Evolutionary conservation across 768 basidiomycete genomes (phyloP).

Genomic region (Tricholomella constricta): DNA sequence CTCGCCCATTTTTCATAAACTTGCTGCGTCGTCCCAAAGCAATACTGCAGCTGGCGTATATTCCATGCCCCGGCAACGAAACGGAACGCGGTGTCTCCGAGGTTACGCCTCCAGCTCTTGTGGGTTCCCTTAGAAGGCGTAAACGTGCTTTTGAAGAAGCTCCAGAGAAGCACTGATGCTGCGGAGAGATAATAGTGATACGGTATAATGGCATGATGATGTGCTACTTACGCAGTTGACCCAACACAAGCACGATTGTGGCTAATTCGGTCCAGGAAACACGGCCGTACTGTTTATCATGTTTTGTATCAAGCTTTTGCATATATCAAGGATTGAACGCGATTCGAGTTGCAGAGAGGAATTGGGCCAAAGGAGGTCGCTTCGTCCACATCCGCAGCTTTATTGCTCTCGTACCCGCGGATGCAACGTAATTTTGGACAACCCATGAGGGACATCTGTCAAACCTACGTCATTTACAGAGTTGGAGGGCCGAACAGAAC

Average conservation of each 20-base stretch:
- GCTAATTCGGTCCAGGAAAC: conserved; percentile 7
- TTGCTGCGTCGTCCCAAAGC: conserved; percentile 18
- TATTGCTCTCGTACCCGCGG: too few relatives aligned
- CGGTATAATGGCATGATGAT: neutral
- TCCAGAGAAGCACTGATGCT: conserved; percentile 22
- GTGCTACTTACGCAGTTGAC: neutral
- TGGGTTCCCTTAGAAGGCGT: conserved; percentile 11
- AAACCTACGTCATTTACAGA: too few relatives aligned
- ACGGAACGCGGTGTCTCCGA: conserved; percentile 18
- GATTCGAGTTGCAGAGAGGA: too few relatives aligned
- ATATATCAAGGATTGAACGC: too few relatives aligned
- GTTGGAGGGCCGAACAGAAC: too few relatives aligned
- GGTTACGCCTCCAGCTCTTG: conserved; percentile 24
- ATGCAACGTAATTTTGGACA: too few relatives aligned
- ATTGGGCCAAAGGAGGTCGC: too few relatives aligned
- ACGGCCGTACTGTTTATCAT: neutral
- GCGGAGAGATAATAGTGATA: neutral
- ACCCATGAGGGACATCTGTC: too few relatives aligned
- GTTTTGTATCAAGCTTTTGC: too few relatives aligned
- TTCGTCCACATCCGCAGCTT: too few relatives aligned
- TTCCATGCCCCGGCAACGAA: conserved; percentile 8
- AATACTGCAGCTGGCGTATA: conserved; percentile 24
- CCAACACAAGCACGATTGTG: neutral
- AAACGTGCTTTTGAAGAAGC: conserved; percentile 15
- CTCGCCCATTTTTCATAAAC: conserved; percentile 27